Conservation (phyloP, 257 asterid species). For the Solanum virginianum region DNA sequence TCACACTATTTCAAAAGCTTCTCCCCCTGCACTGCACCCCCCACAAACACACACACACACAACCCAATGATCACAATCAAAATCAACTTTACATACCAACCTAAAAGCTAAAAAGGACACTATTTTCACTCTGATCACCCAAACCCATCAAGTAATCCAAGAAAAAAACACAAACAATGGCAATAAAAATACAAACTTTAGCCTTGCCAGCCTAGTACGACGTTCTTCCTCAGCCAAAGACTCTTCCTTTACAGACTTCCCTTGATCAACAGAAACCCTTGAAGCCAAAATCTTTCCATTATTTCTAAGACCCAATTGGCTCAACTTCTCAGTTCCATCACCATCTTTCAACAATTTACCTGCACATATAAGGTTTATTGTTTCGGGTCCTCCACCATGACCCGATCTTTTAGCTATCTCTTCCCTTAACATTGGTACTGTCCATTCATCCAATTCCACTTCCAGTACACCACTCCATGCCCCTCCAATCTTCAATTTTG, state of each 20-base stretch:
- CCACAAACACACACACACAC: not conserved
- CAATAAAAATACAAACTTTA: slow-evolving; percentile 37
- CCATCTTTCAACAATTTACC: slow-evolving; percentile 68
- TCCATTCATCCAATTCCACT: slow-evolving; percentile 69
- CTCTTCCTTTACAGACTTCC: slow-evolving; percentile 45
- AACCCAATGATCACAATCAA: too few relatives aligned
- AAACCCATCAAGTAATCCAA: not conserved
- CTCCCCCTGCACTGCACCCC: too few relatives aligned
- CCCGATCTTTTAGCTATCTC: slow-evolving; percentile 67
- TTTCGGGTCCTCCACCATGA: slow-evolving; percentile 24
- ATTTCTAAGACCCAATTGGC: slow-evolving; percentile 65
- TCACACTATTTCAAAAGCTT: not conserved
- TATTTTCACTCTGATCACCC: not conserved
- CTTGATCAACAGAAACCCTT: slow-evolving; percentile 49
- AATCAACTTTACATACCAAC: too few relatives aligned
- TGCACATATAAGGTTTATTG: slow-evolving; percentile 55
- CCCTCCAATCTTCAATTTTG: slow-evolving; percentile 75
- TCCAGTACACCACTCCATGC: slow-evolving; percentile 87
- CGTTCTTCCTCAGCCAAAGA: slow-evolving; percentile 94
- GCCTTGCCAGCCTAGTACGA: slow-evolving; percentile 42
- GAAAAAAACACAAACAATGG: not conserved
- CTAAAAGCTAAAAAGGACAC: not conserved
- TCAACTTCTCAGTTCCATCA: slow-evolving; percentile 44
- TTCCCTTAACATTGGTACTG: slow-evolving; percentile 54
- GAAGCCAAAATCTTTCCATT: slow-evolving; percentile 74